phyloP scores from a whole-genome alignment of 1,139 yeast genomes.

The Taiozyma sp. region DNA sequence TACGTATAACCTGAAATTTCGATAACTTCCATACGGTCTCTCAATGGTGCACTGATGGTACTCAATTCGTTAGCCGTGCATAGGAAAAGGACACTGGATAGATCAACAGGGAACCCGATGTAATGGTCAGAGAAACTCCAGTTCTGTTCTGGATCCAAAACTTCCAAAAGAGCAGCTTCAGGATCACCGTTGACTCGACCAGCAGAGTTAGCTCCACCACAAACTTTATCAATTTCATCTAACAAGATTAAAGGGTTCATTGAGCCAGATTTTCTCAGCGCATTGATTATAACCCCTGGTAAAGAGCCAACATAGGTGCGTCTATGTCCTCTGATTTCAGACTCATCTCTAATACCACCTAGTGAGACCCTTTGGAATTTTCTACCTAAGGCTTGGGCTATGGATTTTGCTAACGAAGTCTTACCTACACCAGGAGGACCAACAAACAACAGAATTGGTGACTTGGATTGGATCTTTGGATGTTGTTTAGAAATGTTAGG shows the following conservation, averaged over 20 bases:
- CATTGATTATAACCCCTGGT: conserved; percentile 84
- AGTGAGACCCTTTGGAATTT: conserved; percentile 80
- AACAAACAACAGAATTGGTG: conserved; percentile 77
- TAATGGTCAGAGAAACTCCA: conserved; percentile 77
- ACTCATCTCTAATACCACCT: conserved; percentile 88
- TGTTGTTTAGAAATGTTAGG: conserved; percentile 3
- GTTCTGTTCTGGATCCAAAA: conserved; percentile 90
- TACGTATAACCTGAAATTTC: conserved; percentile 79
- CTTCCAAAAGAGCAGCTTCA: conserved; percentile 85
- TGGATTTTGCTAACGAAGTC: conserved; percentile 83
- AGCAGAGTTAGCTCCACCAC: conserved; percentile 45
- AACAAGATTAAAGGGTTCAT: conserved; percentile 87
- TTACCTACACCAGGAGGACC: conserved; percentile 98
- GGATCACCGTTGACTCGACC: conserved; percentile 77
- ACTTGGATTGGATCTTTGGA: conserved; percentile 8
- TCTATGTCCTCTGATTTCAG: conserved; percentile 89
- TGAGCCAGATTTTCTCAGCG: conserved; percentile 70
- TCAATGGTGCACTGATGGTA: conserved; percentile 71
- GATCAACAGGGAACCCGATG: conserved; percentile 81
- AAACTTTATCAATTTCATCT: conserved; percentile 86
- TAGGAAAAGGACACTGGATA: conserved; percentile 78
- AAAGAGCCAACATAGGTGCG: conserved; percentile 92
- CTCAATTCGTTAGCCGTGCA: conserved; percentile 89
- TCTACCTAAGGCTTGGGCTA: conserved; percentile 77
- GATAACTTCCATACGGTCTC: conserved; percentile 85